Evolutionary conservation across 768 basidiomycete species (phyloP), one percentile per base, ranked within the genome.

Genomic region (Chalciporus pseudorubinellus): DNA sequence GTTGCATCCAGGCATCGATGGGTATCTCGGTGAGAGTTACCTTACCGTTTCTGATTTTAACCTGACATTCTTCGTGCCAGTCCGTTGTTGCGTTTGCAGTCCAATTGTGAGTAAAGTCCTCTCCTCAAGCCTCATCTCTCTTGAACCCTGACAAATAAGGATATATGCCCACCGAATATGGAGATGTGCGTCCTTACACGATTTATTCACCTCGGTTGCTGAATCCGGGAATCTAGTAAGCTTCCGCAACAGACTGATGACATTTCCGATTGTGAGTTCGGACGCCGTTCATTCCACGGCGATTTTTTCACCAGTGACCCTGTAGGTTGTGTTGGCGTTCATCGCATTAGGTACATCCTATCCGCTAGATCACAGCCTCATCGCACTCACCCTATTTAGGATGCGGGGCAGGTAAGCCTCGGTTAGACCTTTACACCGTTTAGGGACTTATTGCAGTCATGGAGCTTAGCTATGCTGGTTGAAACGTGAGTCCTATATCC

Each of bases 81-180:
- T 70, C 67, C 10, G 57, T 62, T 10, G 64, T 72, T 41, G 70
- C 70, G 10, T 71, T 71, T 50, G 61, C 63, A 18, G 70, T 71
- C 38, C 70, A 71, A 59, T 48, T 72, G 70, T 71, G 36, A 31
- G 69, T 50, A 10, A 11, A 4, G 6, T 47, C 31, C 13, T 16
- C 40, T 48, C 18, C n/a, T n/a, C n/a, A n/a, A n/a, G n/a, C n/a
- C 12, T 20, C 10, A n/a, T n/a, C 33, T 21, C 21, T 28, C 29
- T 13, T 16, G 34, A 36, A 36, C 10, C 14, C 34, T 20, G 44
- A 33, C 11, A 6, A 26, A 48, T 47, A 20, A 71, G 70, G 60
- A 65, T 64, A 54, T 71, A 71, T 52, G 71, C 70, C 12, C 64
- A 71, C 56, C 71, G 70, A 24, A 63, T 71, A 52, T 71, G 71